Base-by-base conservation (phyloP, 108 stramenopile species). In the Conticribra guillardii region DNA sequence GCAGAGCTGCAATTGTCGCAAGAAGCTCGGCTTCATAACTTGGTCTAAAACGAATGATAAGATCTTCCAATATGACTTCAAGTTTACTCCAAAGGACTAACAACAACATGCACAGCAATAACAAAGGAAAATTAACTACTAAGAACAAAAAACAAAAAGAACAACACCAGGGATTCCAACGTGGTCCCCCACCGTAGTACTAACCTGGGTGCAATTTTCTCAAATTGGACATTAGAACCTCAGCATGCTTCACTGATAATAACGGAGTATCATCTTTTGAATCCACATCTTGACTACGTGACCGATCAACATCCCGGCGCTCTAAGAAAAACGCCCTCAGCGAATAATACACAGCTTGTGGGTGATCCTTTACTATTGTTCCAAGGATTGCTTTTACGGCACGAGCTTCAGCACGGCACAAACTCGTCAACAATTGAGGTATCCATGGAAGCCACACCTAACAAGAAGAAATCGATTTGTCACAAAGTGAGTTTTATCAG, bases 11-110 rank as follows among this genome's bases (percentile, higher is more conserved):
- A 19, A 97, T 86, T 4, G 95, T 87, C 7, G 82, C 82, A 34
- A 96, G 82, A 27, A 98, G 87, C 65, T 98, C 96, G 60, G 96
- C 94, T 74, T 96, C 96, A 52, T 89, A 91, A 27, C 88, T 92
- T 23, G 94, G 93, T 26, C 95, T 84, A 56, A 96, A 96, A 51
- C 90, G 90, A 4, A 94, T 85, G 61, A 96, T 96, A 50, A 96
- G 64, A 64, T 98, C 94, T 62, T 98, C 96, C 46, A 98, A 74
- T 37, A 98, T 94, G 8, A 87, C 75, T 73, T 98, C 97, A 55
- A 97, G 81, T n/a, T 83, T 81, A 67, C 79, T 87, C 84, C 94
- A 96, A 32, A 97, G 78, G 4, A 87, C 85, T n/a, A n/a, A n/a
- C n/a, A n/a, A n/a, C n/a, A n/a, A n/a, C n/a, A n/a, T n/a, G n/a